Conservation (phyloP, 495 filamentous ascomycete genomes). For the Xylaria flabelliformis region DNA sequence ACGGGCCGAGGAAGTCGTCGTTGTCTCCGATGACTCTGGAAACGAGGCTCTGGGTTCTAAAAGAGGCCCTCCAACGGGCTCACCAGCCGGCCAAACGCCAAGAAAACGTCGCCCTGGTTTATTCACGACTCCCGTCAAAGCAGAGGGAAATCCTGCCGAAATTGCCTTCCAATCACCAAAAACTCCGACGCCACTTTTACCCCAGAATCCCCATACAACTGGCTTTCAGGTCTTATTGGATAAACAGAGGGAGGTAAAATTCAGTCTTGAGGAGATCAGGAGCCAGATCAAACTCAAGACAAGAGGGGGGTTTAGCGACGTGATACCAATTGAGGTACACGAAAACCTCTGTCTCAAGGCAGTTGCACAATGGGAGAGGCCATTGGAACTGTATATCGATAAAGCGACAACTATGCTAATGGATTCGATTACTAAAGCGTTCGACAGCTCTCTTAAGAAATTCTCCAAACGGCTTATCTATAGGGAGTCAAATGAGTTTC, state of each 20-base stretch:
- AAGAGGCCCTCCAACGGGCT: constrained; percentile 10
- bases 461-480: constrained; percentile 43
- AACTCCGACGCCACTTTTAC: not conserved
- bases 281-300: constrained; percentile 37
- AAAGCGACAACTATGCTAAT: constrained; percentile 33
- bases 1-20: constrained; percentile 11
- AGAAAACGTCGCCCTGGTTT: not conserved
- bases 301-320: constrained; percentile 44
- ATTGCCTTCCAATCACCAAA: not conserved
- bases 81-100: not conserved
- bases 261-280: constrained; percentile 40
- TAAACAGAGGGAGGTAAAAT: not conserved
- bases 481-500: constrained; percentile 35
- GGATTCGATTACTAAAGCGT: constrained; percentile 26
- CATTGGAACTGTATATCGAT: constrained; percentile 38
- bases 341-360: constrained; percentile 39
- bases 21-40: constrained; percentile 29
- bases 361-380: constrained; percentile 37
- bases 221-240: not conserved
- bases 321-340: constrained; percentile 44
- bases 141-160: not conserved
- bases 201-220: not conserved
- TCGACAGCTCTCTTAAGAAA: constrained; percentile 37
- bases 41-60: constrained; percentile 14
- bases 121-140: constrained; percentile 7